A percentile compares a stretch with the other conserved stretches of the same genome.
Conservation (phyloP, 768 basidiomycete genomes). For the Plicaturopsis crispa region DNA sequence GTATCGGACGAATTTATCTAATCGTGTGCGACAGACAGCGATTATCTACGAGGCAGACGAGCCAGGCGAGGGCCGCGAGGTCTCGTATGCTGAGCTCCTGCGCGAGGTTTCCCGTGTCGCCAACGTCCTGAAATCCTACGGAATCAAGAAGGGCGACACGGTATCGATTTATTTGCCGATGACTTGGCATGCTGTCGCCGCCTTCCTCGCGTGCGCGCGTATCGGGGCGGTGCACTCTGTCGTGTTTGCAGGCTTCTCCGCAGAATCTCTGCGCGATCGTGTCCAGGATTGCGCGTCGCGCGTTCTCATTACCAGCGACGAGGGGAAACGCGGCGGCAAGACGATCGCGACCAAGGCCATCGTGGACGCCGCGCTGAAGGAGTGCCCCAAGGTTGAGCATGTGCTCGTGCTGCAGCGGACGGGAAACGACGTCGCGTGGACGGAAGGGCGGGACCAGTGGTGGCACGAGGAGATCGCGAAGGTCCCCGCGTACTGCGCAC, state of each 20-base stretch:
- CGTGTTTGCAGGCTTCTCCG: conserved; percentile 94
- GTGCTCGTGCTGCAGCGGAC: conserved; percentile 87
- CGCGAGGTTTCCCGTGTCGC: conserved; percentile 85
- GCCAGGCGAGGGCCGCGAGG: conserved; percentile 65
- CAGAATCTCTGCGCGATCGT: conserved; percentile 91
- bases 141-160: conserved; percentile 93
- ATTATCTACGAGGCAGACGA: conserved; percentile 99
- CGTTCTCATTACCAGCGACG: conserved; percentile 94
- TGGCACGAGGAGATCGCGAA: conserved; percentile 90
- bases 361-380: conserved; percentile 84
- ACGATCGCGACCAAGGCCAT: conserved; percentile 91
- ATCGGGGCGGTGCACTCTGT: conserved; percentile 97
- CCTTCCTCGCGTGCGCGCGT: conserved; percentile 96
- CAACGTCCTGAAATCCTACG: conserved; percentile 84
- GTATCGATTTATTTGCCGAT: conserved; percentile 91
- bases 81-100: conserved; percentile 81
- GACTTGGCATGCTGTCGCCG: conserved; percentile 93
- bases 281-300: conserved; percentile 82
- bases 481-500: conserved; percentile 84
- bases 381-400: conserved; percentile 81
- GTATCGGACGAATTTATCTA: neutral
- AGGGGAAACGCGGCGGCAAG: conserved; percentile 92
- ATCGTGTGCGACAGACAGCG: conserved; percentile 49
- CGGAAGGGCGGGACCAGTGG: conserved; percentile 83
- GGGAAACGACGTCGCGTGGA: conserved; percentile 76